Base-by-base conservation (phyloP, 2,329 filamentous ascomycete species). In the Beauveria australis region DNA sequence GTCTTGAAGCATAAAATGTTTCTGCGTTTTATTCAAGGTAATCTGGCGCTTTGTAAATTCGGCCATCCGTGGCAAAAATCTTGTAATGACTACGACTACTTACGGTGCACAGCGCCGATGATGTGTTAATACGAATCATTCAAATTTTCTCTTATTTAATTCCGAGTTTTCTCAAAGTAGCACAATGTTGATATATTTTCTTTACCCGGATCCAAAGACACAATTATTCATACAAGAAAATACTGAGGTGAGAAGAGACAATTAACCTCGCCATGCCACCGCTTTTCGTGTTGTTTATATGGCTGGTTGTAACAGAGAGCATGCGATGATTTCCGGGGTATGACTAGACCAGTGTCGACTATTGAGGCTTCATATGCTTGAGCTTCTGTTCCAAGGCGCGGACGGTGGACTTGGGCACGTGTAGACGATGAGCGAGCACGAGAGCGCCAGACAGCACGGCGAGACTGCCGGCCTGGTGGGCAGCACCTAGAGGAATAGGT, bases 401-500 rank as follows among this genome's bases (percentile, higher is more conserved):
- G 54, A 88, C 74, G 1, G 85, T 85, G 33, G 85, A 78, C 65
- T 80, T 85, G 1, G 91, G 89, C 58, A 92, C 80, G 75, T 89
- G 89, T 60, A 95, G 75, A 46, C 91, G 82, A 67, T 88, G 91
- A 12, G 89, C 90, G 43, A 97, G 78, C 1, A 97, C 81, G 24
- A 96, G 78, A 0, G 88, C 88, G 49, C 91, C 91, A 0, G 91
- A 95, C 63, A 99, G 76, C 22, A 99, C 78, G 2, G 90, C 91
- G 66, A 99, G 76, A 62, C 88, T 90, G 44, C 94, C 93, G 2
- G 94, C 94, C 75, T 99, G 94, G 74, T 99, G 94, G 8, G 91
- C 87, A 3, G 93, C 92, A 0, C 93, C 94, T 10, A 99, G 78
- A 64, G 89, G 88, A 2, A 88, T 89, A 5, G 95, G 94, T 1